These are phyloP conservation scores for Wickerhamomyces canadensis DNA, from an alignment of 805 yeast genomes.

Conservation along the genomic window DNA sequence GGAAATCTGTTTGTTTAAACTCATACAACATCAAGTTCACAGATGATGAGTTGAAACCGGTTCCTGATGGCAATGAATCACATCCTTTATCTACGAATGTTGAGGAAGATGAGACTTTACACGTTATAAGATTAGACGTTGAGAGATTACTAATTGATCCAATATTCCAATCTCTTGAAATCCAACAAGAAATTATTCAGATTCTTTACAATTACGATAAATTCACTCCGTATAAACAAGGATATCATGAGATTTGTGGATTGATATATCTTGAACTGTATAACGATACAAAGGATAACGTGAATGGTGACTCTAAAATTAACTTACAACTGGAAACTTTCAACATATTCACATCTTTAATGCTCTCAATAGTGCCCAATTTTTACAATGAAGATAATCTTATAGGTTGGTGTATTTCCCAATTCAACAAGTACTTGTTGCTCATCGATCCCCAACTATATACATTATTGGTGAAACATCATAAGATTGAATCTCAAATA, in stretches of 20 bases:
- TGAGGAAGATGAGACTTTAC: constrained; percentile 10
- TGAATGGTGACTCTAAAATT: constrained; percentile 2
- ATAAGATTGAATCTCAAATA: constrained; percentile 41
- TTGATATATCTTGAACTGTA: constrained; percentile 36
- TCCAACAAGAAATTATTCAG: constrained; percentile 17
- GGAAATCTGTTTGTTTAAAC: constrained; percentile 21
- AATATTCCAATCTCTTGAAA: constrained; percentile 10
- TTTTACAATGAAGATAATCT: constrained; percentile 38
- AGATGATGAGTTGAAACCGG: constrained; percentile 14
- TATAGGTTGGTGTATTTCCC: constrained; percentile 36
- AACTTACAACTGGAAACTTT: constrained; percentile 31
- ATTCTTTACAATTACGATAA: constrained; percentile 21
- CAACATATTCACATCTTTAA: constrained; percentile 39
- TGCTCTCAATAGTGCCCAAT: constrained; percentile 36
- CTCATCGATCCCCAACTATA: constrained; percentile 43
- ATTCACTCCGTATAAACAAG: constrained; percentile 38
- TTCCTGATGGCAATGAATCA: constrained; percentile 4
- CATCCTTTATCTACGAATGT: neutral
- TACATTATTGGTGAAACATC: constrained; percentile 36
- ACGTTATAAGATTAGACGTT: constrained; percentile 22
- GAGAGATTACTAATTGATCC: constrained; percentile 23
- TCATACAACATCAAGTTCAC: constrained; percentile 13
- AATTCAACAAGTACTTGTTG: constrained; percentile 36
- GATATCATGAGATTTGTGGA: constrained; percentile 48
- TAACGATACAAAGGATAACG: constrained; percentile 24